Evolutionary conservation across 1,139 yeast genomes (phyloP).

Genomic region (Saccharomyces hybrid): DNA sequence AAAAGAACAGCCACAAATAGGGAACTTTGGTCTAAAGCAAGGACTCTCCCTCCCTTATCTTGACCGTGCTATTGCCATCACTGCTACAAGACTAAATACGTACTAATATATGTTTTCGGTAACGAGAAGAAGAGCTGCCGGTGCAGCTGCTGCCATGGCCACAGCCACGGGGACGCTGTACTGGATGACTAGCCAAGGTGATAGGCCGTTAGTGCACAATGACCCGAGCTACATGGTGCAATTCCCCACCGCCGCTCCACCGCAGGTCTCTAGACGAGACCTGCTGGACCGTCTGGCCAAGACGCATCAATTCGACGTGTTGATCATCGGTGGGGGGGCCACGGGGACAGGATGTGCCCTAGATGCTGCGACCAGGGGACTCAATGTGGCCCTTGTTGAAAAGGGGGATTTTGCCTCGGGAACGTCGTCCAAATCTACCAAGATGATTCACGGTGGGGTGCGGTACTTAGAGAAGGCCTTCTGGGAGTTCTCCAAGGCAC

Average conservation of each 20-base stretch:
- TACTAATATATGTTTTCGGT: background rate
- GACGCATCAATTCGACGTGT: slow-evolving; percentile 60
- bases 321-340: slow-evolving; percentile 94
- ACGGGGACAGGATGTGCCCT: slow-evolving; percentile 91
- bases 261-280: slow-evolving; percentile 33
- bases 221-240: slow-evolving; percentile 3
- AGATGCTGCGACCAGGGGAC: slow-evolving; percentile 86
- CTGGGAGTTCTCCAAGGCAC: slow-evolving; percentile 82
- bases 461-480: slow-evolving; percentile 92
- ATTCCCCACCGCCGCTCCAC: slow-evolving; percentile 13
- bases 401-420: slow-evolving; percentile 86
- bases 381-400: slow-evolving; percentile 81
- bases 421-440: slow-evolving; percentile 90
- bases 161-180: background rate
- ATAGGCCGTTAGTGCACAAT: background rate
- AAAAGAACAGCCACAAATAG: background rate
- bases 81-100: background rate
- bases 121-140: slow-evolving; percentile 8
- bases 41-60: background rate
- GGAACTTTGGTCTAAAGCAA: background rate
- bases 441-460: slow-evolving; percentile 97
- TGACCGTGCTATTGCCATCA: background rate
- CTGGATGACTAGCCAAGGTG: background rate
- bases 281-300: slow-evolving; percentile 34
- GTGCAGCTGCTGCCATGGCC: slow-evolving; percentile 11